phyloP scores from a whole-genome alignment of 169 alveolate species.

The Cryptosporidium sp. region DNA sequence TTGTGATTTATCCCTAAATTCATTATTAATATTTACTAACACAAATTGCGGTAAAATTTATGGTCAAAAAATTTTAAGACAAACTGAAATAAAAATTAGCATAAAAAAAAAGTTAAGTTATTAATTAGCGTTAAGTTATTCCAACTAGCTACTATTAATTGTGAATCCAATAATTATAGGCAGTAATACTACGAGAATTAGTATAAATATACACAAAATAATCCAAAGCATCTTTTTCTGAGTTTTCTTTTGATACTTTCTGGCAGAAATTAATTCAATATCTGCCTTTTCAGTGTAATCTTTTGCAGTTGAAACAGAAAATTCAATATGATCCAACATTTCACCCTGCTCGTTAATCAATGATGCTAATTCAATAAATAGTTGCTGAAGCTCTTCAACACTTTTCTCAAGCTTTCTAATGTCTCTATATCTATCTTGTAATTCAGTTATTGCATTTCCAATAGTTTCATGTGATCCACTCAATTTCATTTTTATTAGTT shows the following conservation, averaged over 20 bases:
- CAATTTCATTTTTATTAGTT: constrained; percentile 78
- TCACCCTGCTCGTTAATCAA: constrained; percentile 88
- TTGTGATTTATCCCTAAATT: background rate
- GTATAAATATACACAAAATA: constrained; percentile 72
- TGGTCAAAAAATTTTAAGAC: background rate
- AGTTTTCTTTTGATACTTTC: constrained; percentile 74
- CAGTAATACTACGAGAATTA: constrained; percentile 25
- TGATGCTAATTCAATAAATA: constrained; percentile 88
- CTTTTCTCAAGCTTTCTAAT: constrained; percentile 85
- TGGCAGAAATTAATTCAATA: constrained; percentile 80
- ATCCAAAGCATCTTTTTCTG: constrained; percentile 80
- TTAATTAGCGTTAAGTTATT: constrained; percentile 1
- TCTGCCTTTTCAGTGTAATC: constrained; percentile 85
- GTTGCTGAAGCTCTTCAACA: constrained; percentile 87
- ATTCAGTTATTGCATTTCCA: constrained; percentile 85
- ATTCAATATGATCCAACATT: constrained; percentile 85
- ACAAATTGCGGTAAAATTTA: background rate
- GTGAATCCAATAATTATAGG: constrained; percentile 47
- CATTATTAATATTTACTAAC: background rate
- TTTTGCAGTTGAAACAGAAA: constrained; percentile 82
- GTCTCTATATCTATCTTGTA: constrained; percentile 88
- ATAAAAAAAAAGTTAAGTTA: background rate
- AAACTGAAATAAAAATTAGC: background rate
- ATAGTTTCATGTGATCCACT: constrained; percentile 85
- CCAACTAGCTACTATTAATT: background rate